Evolutionary conservation across 2,329 filamentous ascomycete species (phyloP), one percentile per base, ranked within the genome.

Genomic region (Diaporthe capsici): DNA sequence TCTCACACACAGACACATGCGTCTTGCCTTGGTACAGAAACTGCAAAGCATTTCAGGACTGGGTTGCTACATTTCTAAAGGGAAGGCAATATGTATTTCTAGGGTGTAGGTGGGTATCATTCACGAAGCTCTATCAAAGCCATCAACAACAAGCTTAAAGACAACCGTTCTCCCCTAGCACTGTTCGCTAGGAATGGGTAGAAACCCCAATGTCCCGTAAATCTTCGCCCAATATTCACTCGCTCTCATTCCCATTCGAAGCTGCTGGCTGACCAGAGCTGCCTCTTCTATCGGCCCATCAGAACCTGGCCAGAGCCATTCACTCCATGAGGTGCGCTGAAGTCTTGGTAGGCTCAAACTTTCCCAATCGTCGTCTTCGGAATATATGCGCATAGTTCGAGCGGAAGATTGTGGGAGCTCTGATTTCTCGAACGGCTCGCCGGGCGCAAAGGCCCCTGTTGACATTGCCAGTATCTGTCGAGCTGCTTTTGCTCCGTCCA

Each of bases 181-280:
- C 31, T 51, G 44, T 22, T 51, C n/a, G 22, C 39, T 47, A 22
- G 70, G 70, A 6, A 61, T 42, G 12, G 70, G 31, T 28, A 72
- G 17, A 42, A 72, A 5, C 8, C 70, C 70, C 8, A 72, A 28
- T 7, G 70, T 72, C 2, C 81, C 81, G 75, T 80, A 80, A 3
- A 78, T 58, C 34, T 77, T 78, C 1, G 81, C 81, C 73, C 75
- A 31, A 3, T 34, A 57, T 75, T 83, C 82, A 5, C 77, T 77
- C 6, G 79, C 79, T 1, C 78, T 78, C 37, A 81, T 49, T 39
- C 73, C 73, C 13, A 51, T 78, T 42, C 74, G 76, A 28, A 83
- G 71, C 31, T 76, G 75, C 28, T 75, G 37, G 22, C 51, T 76
- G 15, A 78, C 78, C 0, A 77, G 73, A 9, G 74, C 12, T 4